phyloP scores from a whole-genome alignment of 345 rosid genomes.

The Linum usitatissimum region DNA sequence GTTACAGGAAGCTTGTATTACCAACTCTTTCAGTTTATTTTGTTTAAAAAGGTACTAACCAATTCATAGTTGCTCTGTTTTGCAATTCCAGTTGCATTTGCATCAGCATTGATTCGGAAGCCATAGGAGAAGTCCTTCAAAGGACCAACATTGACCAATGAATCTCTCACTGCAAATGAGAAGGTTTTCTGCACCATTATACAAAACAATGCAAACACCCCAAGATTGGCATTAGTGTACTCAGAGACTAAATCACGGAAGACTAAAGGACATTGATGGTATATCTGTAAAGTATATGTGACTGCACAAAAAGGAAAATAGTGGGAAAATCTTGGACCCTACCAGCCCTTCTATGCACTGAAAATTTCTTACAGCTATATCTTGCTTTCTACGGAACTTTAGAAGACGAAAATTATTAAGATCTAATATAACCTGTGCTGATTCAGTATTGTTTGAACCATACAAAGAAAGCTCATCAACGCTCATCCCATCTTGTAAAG shows the following conservation, averaged over 20 bases:
- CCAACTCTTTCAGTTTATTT: background rate
- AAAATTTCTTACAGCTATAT: background rate
- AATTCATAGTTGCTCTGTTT: constrained; percentile 97
- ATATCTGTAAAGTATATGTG: constrained; percentile 8
- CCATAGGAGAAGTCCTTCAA: constrained; percentile 93
- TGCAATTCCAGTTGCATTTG: constrained; percentile 83
- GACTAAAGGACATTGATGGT: constrained; percentile 13
- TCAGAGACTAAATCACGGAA: background rate
- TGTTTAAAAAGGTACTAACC: constrained; percentile 36
- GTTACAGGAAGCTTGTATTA: background rate
- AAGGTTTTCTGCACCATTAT: constrained; percentile 60
- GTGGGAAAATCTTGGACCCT: background rate
- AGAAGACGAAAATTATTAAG: constrained; percentile 2
- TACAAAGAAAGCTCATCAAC: constrained; percentile 89
- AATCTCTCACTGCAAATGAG: constrained; percentile 91
- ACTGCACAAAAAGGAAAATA: constrained; percentile 5
- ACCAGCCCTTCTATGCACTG: background rate
- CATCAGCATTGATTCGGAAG: constrained; percentile 77
- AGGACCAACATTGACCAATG: constrained; percentile 86
- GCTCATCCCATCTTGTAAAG: constrained; percentile 73
- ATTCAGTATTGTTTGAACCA: constrained; percentile 71
- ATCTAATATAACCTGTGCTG: constrained; percentile 55
- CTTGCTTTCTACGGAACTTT: background rate
- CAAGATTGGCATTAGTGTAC: background rate
- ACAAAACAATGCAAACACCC: background rate